phyloP scores from a whole-genome alignment of 169 alveolate genomes.

The Cryptosporidium sp. region DNA sequence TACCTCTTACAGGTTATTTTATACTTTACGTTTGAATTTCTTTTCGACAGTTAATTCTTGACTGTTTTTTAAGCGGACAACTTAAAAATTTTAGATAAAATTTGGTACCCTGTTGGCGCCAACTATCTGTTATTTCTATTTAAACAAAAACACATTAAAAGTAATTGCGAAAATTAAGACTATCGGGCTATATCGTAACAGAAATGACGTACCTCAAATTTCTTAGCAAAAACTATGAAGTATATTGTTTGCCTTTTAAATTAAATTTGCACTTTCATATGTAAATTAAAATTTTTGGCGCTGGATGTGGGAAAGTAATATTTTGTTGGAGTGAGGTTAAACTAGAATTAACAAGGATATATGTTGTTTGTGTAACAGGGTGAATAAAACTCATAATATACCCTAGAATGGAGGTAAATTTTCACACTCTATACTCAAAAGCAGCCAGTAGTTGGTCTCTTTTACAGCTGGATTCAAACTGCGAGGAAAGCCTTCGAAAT shows the following conservation, averaged over 20 bases:
- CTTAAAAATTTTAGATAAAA: neutral
- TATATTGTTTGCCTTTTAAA: neutral
- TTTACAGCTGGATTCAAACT: conserved; percentile 18
- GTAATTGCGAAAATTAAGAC: neutral
- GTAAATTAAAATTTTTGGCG: neutral
- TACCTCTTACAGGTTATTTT: neutral
- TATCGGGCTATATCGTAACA: neutral
- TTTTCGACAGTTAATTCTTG: neutral
- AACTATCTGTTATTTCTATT: neutral
- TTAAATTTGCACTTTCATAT: neutral
- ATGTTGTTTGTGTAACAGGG: neutral
- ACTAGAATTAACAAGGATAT: neutral
- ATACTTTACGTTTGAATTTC: neutral
- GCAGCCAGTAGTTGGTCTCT: conserved; percentile 48
- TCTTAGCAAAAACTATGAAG: neutral
- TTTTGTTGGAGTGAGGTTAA: neutral
- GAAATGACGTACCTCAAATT: neutral
- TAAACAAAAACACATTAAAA: neutral
- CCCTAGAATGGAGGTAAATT: conserved; percentile 23
- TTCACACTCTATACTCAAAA: conserved; percentile 48
- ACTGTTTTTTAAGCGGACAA: conserved; percentile 2
- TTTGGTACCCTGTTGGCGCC: neutral
- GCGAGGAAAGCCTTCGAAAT: conserved; percentile 1
- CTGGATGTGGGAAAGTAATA: conserved; percentile 6
- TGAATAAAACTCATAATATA: neutral